Evolutionary conservation across 345 rosid genomes (phyloP), one percentile per base, ranked within the genome.

Genomic region (Mangifera indica): DNA sequence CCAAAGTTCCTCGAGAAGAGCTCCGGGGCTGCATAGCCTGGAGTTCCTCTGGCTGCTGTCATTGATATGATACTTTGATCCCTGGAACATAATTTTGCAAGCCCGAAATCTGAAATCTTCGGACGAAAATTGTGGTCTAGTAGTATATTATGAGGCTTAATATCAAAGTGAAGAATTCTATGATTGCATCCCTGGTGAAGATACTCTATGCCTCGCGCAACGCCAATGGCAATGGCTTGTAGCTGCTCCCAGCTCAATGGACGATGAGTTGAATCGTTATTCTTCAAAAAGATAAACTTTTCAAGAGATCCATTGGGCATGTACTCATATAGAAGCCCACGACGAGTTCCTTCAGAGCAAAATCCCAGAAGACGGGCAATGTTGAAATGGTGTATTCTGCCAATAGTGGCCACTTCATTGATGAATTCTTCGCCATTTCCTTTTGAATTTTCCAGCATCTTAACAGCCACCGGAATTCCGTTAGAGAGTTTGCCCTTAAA

Each of bases 91-190:
- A 75, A 66, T 55, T 49, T 79, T 12, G 73, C 62, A 4, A 79
- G 76, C 10, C 82, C 76, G 12, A 75, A 75, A 72, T 79, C 82
- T 24, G 79, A 68, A 46, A 79, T 73, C 62, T 75, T 79, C 6
- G 82, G 79, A 40, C 52, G 57, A 48, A 79, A 62, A 57, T 62
- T 32, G 13, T 10, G 34, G 21, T 79, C 74, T 22, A 79, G 76
- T 40, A 79, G 18, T 14, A 79, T 74, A 75, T 79, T 79, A 15
- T 71, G 79, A 29, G 79, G 79, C 70, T 75, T 79, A 26, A 79
- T 79, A 46, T 79, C 79, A 14, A 67, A 75, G 71, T 79, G 82
- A 25, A 79, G 61, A 65, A 79, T 67, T 51, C 76, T 59, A 61
- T 17, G 46, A 24, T 68, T 60, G 59, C 70, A 79, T 20, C 82